Evolutionary conservation across 495 filamentous ascomycete genomes (phyloP).

Genomic region (Hyphodiscus hymeniophilus): DNA sequence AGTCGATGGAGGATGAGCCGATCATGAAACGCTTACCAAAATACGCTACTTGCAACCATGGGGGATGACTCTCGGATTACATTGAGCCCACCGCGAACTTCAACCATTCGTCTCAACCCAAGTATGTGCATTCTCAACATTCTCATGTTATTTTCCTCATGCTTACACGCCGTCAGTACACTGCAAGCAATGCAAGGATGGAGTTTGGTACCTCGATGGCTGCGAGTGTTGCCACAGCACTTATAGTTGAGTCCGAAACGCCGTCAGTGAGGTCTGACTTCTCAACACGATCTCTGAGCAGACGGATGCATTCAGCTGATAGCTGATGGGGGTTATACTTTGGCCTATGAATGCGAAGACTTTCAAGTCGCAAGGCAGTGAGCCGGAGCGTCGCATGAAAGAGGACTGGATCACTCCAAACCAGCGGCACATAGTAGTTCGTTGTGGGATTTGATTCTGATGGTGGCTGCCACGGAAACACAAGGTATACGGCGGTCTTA

Average conservation of each 20-base stretch:
- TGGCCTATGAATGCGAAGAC: background rate
- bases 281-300: conserved; percentile 9
- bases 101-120: conserved; percentile 18
- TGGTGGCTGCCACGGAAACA: conserved; percentile 11
- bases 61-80: conserved; percentile 10
- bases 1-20: background rate
- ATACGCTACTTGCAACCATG: background rate
- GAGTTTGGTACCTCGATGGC: conserved; percentile 6
- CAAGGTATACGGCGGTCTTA: background rate
- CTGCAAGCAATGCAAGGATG: background rate
- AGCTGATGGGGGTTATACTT: background rate
- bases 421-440: conserved; percentile 1
- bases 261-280: background rate
- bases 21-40: conserved; percentile 5
- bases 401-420: conserved; percentile 8
- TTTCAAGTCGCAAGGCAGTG: background rate
- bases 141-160: conserved; percentile 15
- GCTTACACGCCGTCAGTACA: background rate
- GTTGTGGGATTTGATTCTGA: conserved; percentile 1
- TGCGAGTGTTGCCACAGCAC: conserved; percentile 9
- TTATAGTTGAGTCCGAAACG: conserved; percentile 9
- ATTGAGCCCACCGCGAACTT: conserved; percentile 9
- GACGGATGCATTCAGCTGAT: conserved; percentile 6
- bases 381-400: conserved; percentile 16
- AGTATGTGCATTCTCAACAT: conserved; percentile 22